These are phyloP conservation scores for Typha latifolia DNA, from an alignment of 176 grass and related monocot genomes.

Conservation along the genomic window DNA sequence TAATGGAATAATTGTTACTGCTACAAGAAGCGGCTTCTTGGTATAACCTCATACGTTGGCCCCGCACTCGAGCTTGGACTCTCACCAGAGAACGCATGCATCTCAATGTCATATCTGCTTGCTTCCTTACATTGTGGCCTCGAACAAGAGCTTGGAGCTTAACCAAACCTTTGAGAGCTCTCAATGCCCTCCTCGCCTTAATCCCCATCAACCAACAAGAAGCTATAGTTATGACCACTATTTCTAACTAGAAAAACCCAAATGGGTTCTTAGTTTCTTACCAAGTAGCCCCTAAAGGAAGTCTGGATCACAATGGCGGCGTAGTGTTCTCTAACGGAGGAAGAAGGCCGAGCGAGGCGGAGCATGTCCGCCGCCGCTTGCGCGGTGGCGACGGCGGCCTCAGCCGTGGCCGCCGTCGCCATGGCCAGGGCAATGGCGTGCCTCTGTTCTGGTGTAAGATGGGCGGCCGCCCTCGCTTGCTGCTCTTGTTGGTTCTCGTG, in stretches of 20 bases:
- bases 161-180: constrained; percentile 75
- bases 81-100: constrained; percentile 93
- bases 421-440: constrained; percentile 79
- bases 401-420: constrained; percentile 75
- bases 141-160: constrained; percentile 94
- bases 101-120: constrained; percentile 89
- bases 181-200: constrained; percentile 64
- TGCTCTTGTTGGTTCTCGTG: constrained; percentile 5
- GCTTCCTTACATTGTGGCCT: constrained; percentile 92
- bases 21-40: constrained; percentile 49
- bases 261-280: constrained; percentile 11
- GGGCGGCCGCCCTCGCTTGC: constrained; percentile 1
- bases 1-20: constrained; percentile 71
- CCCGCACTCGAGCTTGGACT: constrained; percentile 74
- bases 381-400: constrained; percentile 72
- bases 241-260: too few species aligned
- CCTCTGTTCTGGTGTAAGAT: constrained; percentile 67
- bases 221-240: too few species aligned
- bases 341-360: constrained; percentile 41
- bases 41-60: constrained; percentile 74
- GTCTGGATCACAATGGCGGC: constrained; percentile 72
- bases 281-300: constrained; percentile 76
- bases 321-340: constrained; percentile 44
- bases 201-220: too few species aligned
- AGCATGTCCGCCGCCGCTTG: constrained; percentile 83